Base-by-base conservation (phyloP, 768 basidiomycete genomes). In the Thelephora aurantiotincta region DNA sequence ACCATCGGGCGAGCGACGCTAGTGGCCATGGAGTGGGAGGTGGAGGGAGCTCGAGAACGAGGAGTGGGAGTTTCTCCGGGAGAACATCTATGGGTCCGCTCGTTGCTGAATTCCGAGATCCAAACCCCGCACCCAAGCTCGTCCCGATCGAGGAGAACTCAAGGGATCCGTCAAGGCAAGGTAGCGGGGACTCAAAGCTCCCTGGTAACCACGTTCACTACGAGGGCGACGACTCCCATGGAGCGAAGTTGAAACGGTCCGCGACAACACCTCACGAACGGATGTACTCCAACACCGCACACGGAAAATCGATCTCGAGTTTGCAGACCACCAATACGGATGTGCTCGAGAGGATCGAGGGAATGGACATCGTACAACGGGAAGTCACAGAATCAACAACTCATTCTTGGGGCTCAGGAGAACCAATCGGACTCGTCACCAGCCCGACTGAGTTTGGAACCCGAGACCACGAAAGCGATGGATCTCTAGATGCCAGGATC, bases 111-210 rank as follows among this genome's bases (percentile, higher is more conserved):
- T 75, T 91, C 57, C 74, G 84, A 18, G 89, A 93, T 62, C 89
- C 90, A 0, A 78, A 80, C 45, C 84, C 87, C 1, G 75, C 76
- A 3, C 88, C 88, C n/a, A 68, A 53, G 3, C 68, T 90, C 4
- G 65, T 68, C 41, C 64, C 75, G 2, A 77, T 84, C 46, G 72
- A 76, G 48, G 76, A 83, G 59, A 69, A 68, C 42, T 52, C 62
- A 30, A 4, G 26, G 26, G 26, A 30, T 9, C 38, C 12, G 2
- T 41, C 38, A 18, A 16, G 38, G 38, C 38, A 16, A 5, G 22
- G 7, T 41, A 18, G 18, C 11, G 7, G 38, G 16, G 18, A 18
- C 38, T 41, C 38, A 14, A 41, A 41, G 38, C 16, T 16, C 14
- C 38, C 38, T 41, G 22, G 14, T 14, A 14, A 5, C 14, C 26